phyloP scores from a whole-genome alignment of 73 alveolate species.

The Paramecium sexaurelia region DNA sequence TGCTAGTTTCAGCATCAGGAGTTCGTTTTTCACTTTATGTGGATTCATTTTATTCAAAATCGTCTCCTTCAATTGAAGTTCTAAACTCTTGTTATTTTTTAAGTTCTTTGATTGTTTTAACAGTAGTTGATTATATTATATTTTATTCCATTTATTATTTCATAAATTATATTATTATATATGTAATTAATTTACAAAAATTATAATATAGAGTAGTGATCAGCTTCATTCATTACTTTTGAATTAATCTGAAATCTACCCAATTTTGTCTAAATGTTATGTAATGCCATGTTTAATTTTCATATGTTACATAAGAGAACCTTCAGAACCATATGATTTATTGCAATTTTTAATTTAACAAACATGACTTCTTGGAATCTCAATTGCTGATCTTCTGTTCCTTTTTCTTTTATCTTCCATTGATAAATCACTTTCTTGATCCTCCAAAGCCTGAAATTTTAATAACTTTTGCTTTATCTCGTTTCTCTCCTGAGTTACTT shows the following conservation, averaged over 20 bases:
- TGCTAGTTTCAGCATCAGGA: conserved; percentile 20
- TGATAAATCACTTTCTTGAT: conserved; percentile 23
- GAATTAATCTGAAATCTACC: neutral
- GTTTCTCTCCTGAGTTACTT: conserved; percentile 1
- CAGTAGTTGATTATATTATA: conserved; percentile 56
- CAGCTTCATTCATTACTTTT: neutral
- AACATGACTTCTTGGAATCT: conserved; percentile 63
- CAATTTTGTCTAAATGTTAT: neutral
- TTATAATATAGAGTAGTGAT: neutral
- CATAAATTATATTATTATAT: neutral
- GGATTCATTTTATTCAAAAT: neutral
- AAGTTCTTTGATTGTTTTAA: conserved; percentile 50
- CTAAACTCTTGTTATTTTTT: neutral
- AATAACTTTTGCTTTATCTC: neutral
- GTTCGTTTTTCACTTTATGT: conserved; percentile 23
- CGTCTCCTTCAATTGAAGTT: neutral
- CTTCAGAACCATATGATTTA: conserved; percentile 71
- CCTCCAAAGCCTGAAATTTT: conserved; percentile 10
- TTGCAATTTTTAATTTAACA: conserved; percentile 53
- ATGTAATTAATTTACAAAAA: neutral
- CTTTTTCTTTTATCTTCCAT: conserved; percentile 67
- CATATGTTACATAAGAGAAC: conserved; percentile 67
- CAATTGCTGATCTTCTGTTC: conserved; percentile 61
- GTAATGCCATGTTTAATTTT: conserved; percentile 61
- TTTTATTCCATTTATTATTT: conserved; percentile 17